Conservation (phyloP, 2,329 filamentous ascomycete species). For the Lizonia empirigonia region DNA sequence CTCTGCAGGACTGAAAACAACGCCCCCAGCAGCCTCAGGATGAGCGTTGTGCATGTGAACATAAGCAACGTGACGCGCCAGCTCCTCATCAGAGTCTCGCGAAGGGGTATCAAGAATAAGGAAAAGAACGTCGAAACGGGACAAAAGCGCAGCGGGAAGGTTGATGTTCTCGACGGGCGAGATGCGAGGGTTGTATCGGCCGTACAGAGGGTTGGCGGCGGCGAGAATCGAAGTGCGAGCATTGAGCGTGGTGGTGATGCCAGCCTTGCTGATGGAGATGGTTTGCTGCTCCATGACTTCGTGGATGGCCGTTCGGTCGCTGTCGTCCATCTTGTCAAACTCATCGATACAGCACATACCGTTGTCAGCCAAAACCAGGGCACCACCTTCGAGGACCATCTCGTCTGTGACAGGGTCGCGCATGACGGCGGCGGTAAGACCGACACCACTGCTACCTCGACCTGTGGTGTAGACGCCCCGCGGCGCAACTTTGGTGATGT, state of each 20-base stretch:
- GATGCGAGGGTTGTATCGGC: conserved; percentile 95
- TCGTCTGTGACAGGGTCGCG: conserved; percentile 82
- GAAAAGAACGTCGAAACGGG: conserved; percentile 96
- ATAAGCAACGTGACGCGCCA: conserved; percentile 92
- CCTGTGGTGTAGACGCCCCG: conserved; percentile 86
- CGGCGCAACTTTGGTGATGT: conserved; percentile 96
- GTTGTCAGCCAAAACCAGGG: conserved; percentile 79
- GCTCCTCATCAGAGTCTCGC: conserved; percentile 86
- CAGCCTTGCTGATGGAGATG: conserved; percentile 86
- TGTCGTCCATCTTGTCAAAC: conserved; percentile 89
- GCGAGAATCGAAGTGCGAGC: conserved; percentile 94
- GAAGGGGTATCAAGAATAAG: conserved; percentile 93
- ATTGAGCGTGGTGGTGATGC: conserved; percentile 95
- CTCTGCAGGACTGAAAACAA: conserved; percentile 91
- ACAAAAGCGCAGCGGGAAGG: conserved; percentile 92
- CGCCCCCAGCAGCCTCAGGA: conserved; percentile 69
- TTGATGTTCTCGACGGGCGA: conserved; percentile 99
- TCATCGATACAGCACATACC: conserved; percentile 87
- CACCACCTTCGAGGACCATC: conserved; percentile 82
- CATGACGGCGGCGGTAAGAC: conserved; percentile 83
- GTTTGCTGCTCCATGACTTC: conserved; percentile 91
- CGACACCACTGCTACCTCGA: conserved; percentile 79
- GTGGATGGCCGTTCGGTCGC: conserved; percentile 80
- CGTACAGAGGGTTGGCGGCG: conserved; percentile 95
- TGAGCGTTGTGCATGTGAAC: conserved; percentile 98